Evolutionary conservation across 441 rosid species (phyloP), one percentile per base, ranked within the genome.

Genomic region (Syzygium malaccense): DNA sequence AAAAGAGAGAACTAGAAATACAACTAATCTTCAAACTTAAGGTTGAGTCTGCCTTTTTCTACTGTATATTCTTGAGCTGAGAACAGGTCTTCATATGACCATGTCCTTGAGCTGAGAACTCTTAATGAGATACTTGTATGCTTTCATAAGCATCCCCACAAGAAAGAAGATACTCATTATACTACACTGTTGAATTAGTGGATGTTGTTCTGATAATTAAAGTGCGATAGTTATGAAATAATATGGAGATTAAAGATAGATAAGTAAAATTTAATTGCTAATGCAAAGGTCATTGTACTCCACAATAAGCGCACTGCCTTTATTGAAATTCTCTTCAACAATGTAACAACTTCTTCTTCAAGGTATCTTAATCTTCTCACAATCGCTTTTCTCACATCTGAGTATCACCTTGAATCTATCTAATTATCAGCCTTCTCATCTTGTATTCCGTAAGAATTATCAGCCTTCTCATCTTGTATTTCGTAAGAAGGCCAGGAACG

Each of bases 371-470:
- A 23, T 41, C 51, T 37, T 71, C 26, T 71, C 3, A 11, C 11
- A 71, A 23, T 20, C 0, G 9, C 0, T 5, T 71, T 75, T 41
- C 17, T 75, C n/a, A 41, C 0, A 1, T 68, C 1, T 7, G 11
- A 33, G 3, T 75, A 8, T 37, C 83, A 6, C 10, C 0, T 75
- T 14, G 2, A 0, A 68, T 33, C 25, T 68, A 33, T 37, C 14
- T 71, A 37, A 23, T 75, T 75, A 75, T 75, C 83, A 71, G 83
- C 51, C 83, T 75, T 23, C 51, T 37, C 18, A 75, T 75, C 51
- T 75, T 1, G 17, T 75, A 75, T 75, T 75, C n/a, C 83, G 3
- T 12, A 6, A 3, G 33, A 33, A 23, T 75, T 75, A 75, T 75
- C 83, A 71, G 83, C 51, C 83, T 75, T 23, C 51, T 37, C n/a